Percentiles rank a stretch among this genome's conserved stretches.
Conservation (phyloP, 768 basidiomycete genomes). For the Amanita brunnescens region DNA sequence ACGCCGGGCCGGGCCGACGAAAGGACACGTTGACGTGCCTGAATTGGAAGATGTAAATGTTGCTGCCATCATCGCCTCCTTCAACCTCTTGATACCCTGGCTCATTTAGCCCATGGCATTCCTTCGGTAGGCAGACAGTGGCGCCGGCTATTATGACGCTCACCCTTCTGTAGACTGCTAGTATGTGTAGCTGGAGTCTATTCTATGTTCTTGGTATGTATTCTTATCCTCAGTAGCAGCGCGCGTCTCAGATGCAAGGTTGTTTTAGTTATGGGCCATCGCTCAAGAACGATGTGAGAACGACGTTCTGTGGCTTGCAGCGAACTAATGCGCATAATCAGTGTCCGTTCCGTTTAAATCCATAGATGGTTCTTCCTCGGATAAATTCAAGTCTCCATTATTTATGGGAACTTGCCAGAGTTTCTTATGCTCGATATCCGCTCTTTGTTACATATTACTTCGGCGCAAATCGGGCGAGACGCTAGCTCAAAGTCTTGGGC, state of each 20-base stretch:
- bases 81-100: background rate
- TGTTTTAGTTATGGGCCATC: conserved; percentile 71
- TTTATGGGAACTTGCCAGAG: conserved; percentile 85
- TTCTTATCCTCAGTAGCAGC: background rate
- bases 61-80: background rate
- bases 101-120: background rate
- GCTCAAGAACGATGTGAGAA: conserved; percentile 86
- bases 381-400: conserved; percentile 79
- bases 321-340: conserved; percentile 18
- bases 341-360: conserved; percentile 82
- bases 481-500: conserved; percentile 51
- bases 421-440: conserved; percentile 64
- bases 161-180: conserved; percentile 39
- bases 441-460: conserved; percentile 65
- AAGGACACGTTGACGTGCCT: conserved; percentile 1
- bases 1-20: background rate
- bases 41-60: background rate
- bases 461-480: conserved; percentile 48
- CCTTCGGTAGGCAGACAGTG: background rate
- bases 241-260: conserved; percentile 1
- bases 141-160: background rate
- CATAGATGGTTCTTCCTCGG: conserved; percentile 48
- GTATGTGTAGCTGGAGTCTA: conserved; percentile 86
- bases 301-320: background rate
- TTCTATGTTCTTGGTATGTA: conserved; percentile 77